phyloP scores from a whole-genome alignment of 2,329 filamentous ascomycete species.

The Fusarium nurragi region DNA sequence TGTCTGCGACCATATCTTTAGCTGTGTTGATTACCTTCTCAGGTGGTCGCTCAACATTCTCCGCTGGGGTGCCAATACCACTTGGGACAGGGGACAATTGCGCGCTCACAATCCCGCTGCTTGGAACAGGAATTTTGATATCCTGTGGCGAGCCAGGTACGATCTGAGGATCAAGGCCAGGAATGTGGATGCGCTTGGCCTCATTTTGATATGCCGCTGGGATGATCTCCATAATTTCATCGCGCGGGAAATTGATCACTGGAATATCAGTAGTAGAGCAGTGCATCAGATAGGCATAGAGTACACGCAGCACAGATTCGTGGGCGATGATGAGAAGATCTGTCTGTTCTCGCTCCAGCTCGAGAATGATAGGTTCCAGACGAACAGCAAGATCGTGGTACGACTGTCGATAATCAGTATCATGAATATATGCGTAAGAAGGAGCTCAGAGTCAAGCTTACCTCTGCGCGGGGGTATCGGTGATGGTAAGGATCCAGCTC shows the following conservation, averaged over 20 bases:
- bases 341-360: slow-evolving; percentile 95
- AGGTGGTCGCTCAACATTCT: slow-evolving; percentile 55
- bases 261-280: slow-evolving; percentile 96
- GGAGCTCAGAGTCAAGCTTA: slow-evolving; percentile 48
- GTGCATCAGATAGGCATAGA: slow-evolving; percentile 98
- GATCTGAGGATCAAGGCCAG: slow-evolving; percentile 70
- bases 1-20: slow-evolving; percentile 62
- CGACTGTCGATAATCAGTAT: slow-evolving; percentile 65
- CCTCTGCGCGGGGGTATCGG: slow-evolving; percentile 92
- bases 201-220: slow-evolving; percentile 98
- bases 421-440: neutral
- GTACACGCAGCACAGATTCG: slow-evolving; percentile 94
- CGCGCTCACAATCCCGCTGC: slow-evolving; percentile 47
- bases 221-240: slow-evolving; percentile 99
- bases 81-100: slow-evolving; percentile 60
- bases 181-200: slow-evolving; percentile 89
- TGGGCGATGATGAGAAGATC: slow-evolving; percentile 98
- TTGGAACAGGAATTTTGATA: slow-evolving; percentile 78
- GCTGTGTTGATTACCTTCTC: slow-evolving; percentile 61
- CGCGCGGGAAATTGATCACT: slow-evolving; percentile 88
- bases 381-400: slow-evolving; percentile 99
- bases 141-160: slow-evolving; percentile 83
- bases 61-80: slow-evolving; percentile 56
- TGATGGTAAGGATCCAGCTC: slow-evolving; percentile 96
- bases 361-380: slow-evolving; percentile 95